These are phyloP conservation scores for Cichorium intybus DNA, from an alignment of 140 eudicot genomes.

Conservation along the genomic window DNA sequence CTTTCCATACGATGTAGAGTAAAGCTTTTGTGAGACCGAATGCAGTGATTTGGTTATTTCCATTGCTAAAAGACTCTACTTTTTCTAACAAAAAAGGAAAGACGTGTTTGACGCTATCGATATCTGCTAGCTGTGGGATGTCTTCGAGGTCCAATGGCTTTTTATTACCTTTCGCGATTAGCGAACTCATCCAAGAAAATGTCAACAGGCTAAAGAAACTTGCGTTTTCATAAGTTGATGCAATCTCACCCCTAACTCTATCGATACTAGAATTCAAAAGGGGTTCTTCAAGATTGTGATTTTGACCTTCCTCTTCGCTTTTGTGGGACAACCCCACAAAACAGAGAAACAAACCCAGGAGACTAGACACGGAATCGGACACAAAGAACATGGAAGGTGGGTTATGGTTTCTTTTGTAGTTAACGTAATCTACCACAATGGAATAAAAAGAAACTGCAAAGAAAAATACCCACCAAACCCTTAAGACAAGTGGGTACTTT, in stretches of 20 bases:
- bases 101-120: slow-evolving; percentile 50
- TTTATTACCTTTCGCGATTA: slow-evolving; percentile 57
- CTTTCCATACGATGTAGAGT: slow-evolving; percentile 56
- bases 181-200: slow-evolving; percentile 63
- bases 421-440: slow-evolving; percentile 51
- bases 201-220: slow-evolving; percentile 48
- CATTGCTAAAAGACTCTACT: slow-evolving; percentile 47
- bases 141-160: slow-evolving; percentile 75
- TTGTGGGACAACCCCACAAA: slow-evolving; percentile 45
- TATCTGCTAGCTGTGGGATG: slow-evolving; percentile 57
- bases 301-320: slow-evolving; percentile 25
- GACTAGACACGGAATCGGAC: slow-evolving; percentile 55
- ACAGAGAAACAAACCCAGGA: slow-evolving; percentile 54
- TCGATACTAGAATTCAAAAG: slow-evolving; percentile 46
- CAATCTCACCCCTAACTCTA: slow-evolving; percentile 33
- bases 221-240: slow-evolving; percentile 53
- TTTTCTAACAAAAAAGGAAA: slow-evolving; percentile 49
- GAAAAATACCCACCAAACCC: slow-evolving; percentile 81
- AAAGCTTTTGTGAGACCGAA: slow-evolving; percentile 63
- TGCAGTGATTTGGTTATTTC: slow-evolving; percentile 38
- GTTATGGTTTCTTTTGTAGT: slow-evolving; percentile 28
- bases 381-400: slow-evolving; percentile 36
- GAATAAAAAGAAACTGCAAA: slow-evolving; percentile 54
- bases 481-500: slow-evolving; percentile 57
- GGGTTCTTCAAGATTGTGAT: slow-evolving; percentile 56